These are phyloP conservation scores for Candida sphagnicola DNA, from an alignment of 805 yeast genomes.

Conservation along the genomic window DNA sequence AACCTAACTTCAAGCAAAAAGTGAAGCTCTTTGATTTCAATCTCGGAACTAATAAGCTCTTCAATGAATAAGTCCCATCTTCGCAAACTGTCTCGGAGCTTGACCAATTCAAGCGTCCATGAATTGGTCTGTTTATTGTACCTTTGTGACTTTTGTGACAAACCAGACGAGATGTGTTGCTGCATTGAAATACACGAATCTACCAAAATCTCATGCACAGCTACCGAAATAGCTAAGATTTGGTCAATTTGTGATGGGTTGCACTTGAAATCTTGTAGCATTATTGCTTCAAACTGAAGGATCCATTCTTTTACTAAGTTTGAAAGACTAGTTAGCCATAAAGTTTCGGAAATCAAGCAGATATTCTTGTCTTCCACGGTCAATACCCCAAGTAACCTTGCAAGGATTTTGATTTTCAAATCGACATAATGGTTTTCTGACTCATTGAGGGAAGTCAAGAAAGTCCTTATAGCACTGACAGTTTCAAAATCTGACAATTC, in stretches of 20 bases:
- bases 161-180: slow-evolving; percentile 17
- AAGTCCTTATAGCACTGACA: slow-evolving; percentile 9
- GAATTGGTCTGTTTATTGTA: slow-evolving; percentile 27
- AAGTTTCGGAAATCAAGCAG: slow-evolving; percentile 32
- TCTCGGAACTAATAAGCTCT: slow-evolving; percentile 13
- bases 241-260: neutral
- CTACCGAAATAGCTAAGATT: slow-evolving; percentile 16
- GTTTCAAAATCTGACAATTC: slow-evolving; percentile 11
- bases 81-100: slow-evolving; percentile 38
- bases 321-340: slow-evolving; percentile 36
- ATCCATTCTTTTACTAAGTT: slow-evolving; percentile 33
- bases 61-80: slow-evolving; percentile 47
- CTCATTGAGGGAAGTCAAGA: slow-evolving; percentile 11
- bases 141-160: slow-evolving; percentile 19
- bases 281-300: slow-evolving; percentile 22
- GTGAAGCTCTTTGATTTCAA: slow-evolving; percentile 1
- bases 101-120: slow-evolving; percentile 32
- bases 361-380: slow-evolving; percentile 6
- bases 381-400: slow-evolving; percentile 17
- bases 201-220: slow-evolving; percentile 44
- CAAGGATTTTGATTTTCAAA: slow-evolving; percentile 21
- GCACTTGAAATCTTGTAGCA: slow-evolving; percentile 10
- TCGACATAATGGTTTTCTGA: slow-evolving; percentile 12
- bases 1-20: slow-evolving; percentile 15
- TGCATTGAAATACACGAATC: slow-evolving; percentile 36